Percentiles rank a stretch among this genome's conserved stretches.
Conservation (phyloP, 257 asterid genomes). For the Thymus quinquecostatus region DNA sequence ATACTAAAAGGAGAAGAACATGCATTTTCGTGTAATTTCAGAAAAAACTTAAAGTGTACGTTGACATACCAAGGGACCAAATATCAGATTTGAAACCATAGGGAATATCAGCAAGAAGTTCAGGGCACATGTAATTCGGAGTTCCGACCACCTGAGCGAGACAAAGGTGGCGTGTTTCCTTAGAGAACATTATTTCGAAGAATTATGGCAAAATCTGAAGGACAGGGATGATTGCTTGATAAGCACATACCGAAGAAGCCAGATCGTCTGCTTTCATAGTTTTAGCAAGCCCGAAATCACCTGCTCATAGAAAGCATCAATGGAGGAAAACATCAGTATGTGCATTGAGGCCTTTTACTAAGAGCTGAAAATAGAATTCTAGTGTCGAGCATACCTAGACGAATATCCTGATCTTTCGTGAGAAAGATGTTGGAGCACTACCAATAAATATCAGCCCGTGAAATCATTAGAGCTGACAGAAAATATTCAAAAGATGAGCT, state of each 20-base stretch:
- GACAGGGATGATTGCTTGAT: conserved; percentile 10
- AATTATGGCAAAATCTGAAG: conserved; percentile 4
- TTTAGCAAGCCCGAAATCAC: conserved; percentile 98
- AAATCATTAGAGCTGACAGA: conserved; percentile 26
- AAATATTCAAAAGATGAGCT: conserved; percentile 9
- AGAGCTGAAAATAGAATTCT: background rate
- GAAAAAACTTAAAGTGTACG: conserved; percentile 8
- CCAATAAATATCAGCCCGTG: conserved; percentile 17
- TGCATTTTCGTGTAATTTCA: background rate
- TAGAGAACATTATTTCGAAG: background rate
- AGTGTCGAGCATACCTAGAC: conserved; percentile 59
- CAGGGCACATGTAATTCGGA: conserved; percentile 99
- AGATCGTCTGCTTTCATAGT: conserved; percentile 94
- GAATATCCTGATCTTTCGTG: conserved; percentile 88
- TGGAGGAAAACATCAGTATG: conserved; percentile 8
- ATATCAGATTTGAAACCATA: conserved; percentile 99
- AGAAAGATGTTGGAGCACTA: conserved; percentile 99
- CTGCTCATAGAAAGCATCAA: conserved; percentile 42
- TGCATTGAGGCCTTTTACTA: conserved; percentile 9
- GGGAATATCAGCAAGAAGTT: conserved; percentile 97
- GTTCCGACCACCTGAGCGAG: conserved; percentile 88
- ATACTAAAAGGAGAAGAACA: background rate
- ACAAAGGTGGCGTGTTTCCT: background rate
- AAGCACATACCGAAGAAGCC: conserved; percentile 87
- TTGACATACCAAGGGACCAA: conserved; percentile 90